phyloP scores from a whole-genome alignment of 345 rosid genomes.

The Linum tenue region DNA sequence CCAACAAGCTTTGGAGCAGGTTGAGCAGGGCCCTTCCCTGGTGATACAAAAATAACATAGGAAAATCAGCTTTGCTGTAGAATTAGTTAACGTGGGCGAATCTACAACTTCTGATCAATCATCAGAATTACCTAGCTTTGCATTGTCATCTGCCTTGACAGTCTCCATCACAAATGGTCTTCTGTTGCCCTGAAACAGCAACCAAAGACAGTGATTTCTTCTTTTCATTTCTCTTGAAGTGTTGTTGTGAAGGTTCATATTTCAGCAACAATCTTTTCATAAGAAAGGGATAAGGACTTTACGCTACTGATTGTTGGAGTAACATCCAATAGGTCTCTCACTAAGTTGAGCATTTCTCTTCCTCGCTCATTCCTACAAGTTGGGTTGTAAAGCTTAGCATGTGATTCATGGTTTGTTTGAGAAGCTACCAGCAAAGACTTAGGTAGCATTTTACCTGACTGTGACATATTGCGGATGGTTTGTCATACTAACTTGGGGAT shows the following conservation, averaged over 20 bases:
- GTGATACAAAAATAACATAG: neutral
- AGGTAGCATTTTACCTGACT: slow-evolving; percentile 42
- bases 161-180: slow-evolving; percentile 88
- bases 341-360: slow-evolving; percentile 77
- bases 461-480: slow-evolving; percentile 92
- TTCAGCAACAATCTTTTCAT: neutral
- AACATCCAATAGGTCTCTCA: slow-evolving; percentile 69
- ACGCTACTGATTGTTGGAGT: slow-evolving; percentile 74
- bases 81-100: neutral
- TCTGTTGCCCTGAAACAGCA: slow-evolving; percentile 56
- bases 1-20: slow-evolving; percentile 83
- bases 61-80: neutral
- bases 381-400: neutral
- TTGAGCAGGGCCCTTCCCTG: slow-evolving; percentile 86
- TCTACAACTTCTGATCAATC: neutral
- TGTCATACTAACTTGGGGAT: slow-evolving; percentile 77
- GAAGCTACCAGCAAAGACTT: slow-evolving; percentile 4
- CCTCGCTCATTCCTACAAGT: slow-evolving; percentile 73
- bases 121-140: slow-evolving; percentile 58
- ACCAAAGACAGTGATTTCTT: neutral
- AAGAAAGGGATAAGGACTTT: slow-evolving; percentile 22
- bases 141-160: slow-evolving; percentile 87
- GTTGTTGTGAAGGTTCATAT: neutral
- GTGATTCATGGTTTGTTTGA: neutral
- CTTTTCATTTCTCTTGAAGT: neutral